Evolutionary conservation across 176 grass and related monocot genomes (phyloP), one percentile per base, ranked within the genome.

Genomic region (Panicum miliaceum): DNA sequence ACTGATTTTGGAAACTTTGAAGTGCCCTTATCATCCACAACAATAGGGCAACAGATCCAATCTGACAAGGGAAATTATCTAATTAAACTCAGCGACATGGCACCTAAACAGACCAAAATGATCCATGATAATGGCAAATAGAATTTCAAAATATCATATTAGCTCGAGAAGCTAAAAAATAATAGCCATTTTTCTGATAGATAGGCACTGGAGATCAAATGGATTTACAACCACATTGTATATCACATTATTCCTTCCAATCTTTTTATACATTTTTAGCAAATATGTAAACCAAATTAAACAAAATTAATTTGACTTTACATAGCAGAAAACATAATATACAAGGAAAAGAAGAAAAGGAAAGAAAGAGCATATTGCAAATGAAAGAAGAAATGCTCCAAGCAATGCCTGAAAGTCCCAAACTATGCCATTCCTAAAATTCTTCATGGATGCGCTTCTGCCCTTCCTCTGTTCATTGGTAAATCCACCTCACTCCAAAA

Each of bases 161-260:
- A 32, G 43, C 37, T 26, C 7, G 13, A 64, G 6, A 76, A 14
- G 32, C 12, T 69, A 37, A 22, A 69, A 68, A 61, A n/a, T 16
- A 35, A 40, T 23, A 53, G 26, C 36, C 10, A 15, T 5, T 27
- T 59, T 36, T 57, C 19, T 67, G 4, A 20, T 26, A 27, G 41
- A 75, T 19, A 75, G n/a, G 15, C 4, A 84, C 9, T 50, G 61
- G 43, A 8, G 67, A 23, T 77, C 7, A 69, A 69, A 52, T 45
- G 20, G 8, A 58, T 46, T 85, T 69, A 72, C 53, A 82, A 15
- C 37, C 52, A 82, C 16, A 69, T 29, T 46, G 16, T 61, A 60
- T 72, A 71, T 22, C 51, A 59, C 38, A 70, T 26, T 56, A 14
- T 34, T 47, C 68, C 25, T 72, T 82, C 67, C 40, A 72, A 23